Base-by-base conservation (phyloP, 371 early-diverging fungal species). In the Mucor racemosus region DNA sequence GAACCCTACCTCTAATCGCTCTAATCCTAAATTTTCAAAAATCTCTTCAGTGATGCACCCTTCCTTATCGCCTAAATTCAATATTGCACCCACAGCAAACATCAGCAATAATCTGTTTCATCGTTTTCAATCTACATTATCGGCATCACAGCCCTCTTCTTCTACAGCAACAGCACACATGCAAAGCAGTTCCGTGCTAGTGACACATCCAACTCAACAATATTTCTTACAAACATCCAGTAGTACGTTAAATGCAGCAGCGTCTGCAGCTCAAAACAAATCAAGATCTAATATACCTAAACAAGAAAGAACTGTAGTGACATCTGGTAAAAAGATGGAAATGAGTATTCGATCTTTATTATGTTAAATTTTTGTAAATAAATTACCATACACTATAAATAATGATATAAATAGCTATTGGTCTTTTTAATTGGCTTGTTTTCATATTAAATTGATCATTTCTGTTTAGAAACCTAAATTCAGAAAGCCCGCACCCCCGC, bases 211-310 rank as follows among this genome's bases (percentile, higher is more conserved):
- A 1, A 74, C 82, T 0, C 74, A 76, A n/a, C 80, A 79, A 42
- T 82, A 82, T 50, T 82, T 78, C 58, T 55, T 78, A 19, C 80
- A 82, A 50, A 80, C 82, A 13, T 76, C 78, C 9, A 78, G 76
- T 57, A 77, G 80, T 61, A 72, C 77, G 3, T 67, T 82, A 5
- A 79, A 77, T 66, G 76, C 78, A 19, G 78, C 78, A 5, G 80
- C 82, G 0, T 75, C 75, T 9, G 75, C 76, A n/a, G 75, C 72
- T 7, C 72, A 76, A 63, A 67, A 58, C 19, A 63, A 66, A 48
- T 62, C 66, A 21, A 67, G 74, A 44, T 38, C 42, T 7, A 58
- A 58, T 40, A 59, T 64, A 11, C 48, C 57, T 15, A 35, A 69
- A 38, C 26, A 54, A 15, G 57, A 50, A 33, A 66, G 63, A 3